Evolutionary conservation across 805 yeast genomes (phyloP), one percentile per base, ranked within the genome.

Genomic region (Hanseniaspora occidentalis): DNA sequence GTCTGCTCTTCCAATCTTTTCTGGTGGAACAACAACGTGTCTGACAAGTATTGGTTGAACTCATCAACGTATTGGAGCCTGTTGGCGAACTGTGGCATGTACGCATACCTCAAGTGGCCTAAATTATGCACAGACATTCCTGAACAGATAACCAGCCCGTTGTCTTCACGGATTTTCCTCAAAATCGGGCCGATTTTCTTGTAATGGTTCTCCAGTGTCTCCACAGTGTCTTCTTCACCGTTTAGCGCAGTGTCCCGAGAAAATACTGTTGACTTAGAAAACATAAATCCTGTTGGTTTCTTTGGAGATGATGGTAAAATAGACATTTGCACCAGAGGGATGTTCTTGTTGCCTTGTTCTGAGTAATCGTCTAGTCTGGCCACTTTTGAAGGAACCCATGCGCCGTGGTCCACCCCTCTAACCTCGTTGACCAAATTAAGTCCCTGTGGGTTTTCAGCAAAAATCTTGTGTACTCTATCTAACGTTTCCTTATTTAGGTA

Each of bases 81-180:
- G 13, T 46, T 47, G 4, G 48, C 51, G 4, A 47, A 47, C 26
- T 43, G 42, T 20, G 46, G 37, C 13, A 48, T 40, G 35, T 65
- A 55, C 18, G 74, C 37, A 24, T 46, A 47, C 17, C 44, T 23
- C 14, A 38, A 9, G 43, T 80, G 86, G 27, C 74, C 46, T 34
- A 83, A 64, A 51, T 83, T 84, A 57, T 83, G 94, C 18, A 81
- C 92, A 5, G 84, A 67, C 83, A 80, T 79, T 3, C 94, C 94
- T 1, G 88, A 79, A 40, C 75, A 70, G 4, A 83, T 55, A 2
- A 83, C 61, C 41, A 74, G 43, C 18, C 73, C 75, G 38, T 71
- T 73, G 38, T 71, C 57, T 2, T 66, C 62, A 45, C 86, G 65
- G 47, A 75, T 71, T 26, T 65, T 60, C 13, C 69, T 52, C 38